Conservation (phyloP, 257 asterid species). For the Nicotiana obtusifolia region DNA sequence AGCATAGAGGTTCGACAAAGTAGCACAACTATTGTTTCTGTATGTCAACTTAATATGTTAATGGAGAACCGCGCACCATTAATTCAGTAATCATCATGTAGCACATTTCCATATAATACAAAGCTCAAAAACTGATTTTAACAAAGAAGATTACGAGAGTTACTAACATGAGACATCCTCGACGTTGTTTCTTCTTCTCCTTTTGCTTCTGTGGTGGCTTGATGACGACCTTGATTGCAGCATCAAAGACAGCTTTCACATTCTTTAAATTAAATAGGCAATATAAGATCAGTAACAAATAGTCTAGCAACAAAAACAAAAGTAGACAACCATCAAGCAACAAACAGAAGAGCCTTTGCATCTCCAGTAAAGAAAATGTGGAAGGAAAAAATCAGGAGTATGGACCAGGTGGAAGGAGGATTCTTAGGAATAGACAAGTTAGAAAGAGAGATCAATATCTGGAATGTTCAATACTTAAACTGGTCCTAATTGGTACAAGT, state of each 20-base stretch:
- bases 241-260: constrained; percentile 88
- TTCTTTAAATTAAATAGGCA: constrained; percentile 34
- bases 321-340: background rate
- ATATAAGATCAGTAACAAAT: background rate
- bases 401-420: background rate
- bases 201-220: constrained; percentile 81
- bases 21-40: background rate
- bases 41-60: background rate
- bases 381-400: background rate
- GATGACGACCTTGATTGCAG: constrained; percentile 81
- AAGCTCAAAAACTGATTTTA: background rate
- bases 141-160: constrained; percentile 12
- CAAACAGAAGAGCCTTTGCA: background rate
- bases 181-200: constrained; percentile 63
- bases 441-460: background rate
- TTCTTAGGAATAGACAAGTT: background rate
- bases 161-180: constrained; percentile 65
- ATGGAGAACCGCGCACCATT: background rate
- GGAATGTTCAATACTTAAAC: background rate
- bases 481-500: background rate
- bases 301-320: background rate
- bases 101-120: background rate
- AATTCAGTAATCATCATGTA: background rate
- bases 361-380: background rate
- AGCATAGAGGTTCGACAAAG: background rate